phyloP scores from a whole-genome alignment of 2,329 filamentous ascomycete genomes.

The Aureobasidium lini region DNA sequence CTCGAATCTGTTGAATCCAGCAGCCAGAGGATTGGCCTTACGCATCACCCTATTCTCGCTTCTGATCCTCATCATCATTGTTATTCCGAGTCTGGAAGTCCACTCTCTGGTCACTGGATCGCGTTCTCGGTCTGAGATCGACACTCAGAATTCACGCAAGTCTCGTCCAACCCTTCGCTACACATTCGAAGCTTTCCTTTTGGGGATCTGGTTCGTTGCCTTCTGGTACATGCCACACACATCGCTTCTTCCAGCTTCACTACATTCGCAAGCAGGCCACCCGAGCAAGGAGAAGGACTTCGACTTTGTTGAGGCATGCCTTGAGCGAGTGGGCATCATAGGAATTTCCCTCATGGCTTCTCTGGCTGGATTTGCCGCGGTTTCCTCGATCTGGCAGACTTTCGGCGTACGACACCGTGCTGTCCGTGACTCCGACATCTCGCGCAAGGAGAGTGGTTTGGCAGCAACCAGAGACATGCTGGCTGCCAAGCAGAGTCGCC shows the following conservation, averaged over 20 bases:
- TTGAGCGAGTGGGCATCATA: conserved; percentile 69
- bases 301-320: conserved; percentile 47
- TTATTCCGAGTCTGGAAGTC: conserved; percentile 74
- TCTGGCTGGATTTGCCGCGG: conserved; percentile 82
- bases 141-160: not conserved
- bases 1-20: conserved; percentile 62
- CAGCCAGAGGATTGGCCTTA: conserved; percentile 60
- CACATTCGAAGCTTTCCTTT: conserved; percentile 51
- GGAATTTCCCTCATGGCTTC: conserved; percentile 81
- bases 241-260: conserved; percentile 26
- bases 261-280: conserved; percentile 28
- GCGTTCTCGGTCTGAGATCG: not conserved
- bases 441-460: conserved; percentile 69
- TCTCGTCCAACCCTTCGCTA: conserved; percentile 5
- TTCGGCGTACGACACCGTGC: conserved; percentile 59
- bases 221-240: conserved; percentile 58
- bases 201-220: conserved; percentile 59
- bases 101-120: conserved; percentile 51
- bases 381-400: conserved; percentile 78
- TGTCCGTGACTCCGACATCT: conserved; percentile 60
- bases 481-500: conserved; percentile 61
- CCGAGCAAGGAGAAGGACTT: conserved; percentile 29
- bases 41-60: conserved; percentile 62
- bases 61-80: conserved; percentile 62
- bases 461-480: conserved; percentile 77